Conservation (phyloP, 805 yeast species). For the Candida bentonensis region DNA sequence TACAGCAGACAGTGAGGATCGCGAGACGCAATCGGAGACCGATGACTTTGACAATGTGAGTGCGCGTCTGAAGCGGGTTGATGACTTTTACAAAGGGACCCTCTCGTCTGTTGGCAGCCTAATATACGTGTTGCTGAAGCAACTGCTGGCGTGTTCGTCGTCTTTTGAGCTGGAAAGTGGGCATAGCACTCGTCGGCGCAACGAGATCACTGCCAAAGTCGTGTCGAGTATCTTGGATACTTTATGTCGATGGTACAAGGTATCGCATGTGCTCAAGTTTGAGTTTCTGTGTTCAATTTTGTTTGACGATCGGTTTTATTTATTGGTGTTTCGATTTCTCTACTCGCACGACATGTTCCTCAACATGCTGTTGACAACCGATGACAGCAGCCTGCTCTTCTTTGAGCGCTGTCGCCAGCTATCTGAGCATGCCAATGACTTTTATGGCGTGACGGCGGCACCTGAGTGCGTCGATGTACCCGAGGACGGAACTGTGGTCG, state of each 20-base stretch:
- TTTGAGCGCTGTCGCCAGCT: constrained; percentile 13
- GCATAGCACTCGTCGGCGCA: constrained; percentile 35
- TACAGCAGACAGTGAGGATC: background rate
- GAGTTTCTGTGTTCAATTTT: constrained; percentile 60
- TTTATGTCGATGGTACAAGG: constrained; percentile 48
- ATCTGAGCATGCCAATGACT: constrained; percentile 4
- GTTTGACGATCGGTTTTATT: constrained; percentile 54
- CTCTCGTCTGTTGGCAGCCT: constrained; percentile 49
- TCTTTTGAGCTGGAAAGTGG: constrained; percentile 2
- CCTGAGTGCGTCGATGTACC: constrained; percentile 1
- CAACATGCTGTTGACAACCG: constrained; percentile 11
- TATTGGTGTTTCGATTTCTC: constrained; percentile 23
- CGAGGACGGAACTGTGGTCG: constrained; percentile 6
- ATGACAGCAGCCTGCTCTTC: constrained; percentile 12
- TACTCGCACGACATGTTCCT: constrained; percentile 13
- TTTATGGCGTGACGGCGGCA: constrained; percentile 2
- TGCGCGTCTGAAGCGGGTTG: constrained; percentile 39
- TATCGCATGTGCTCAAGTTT: constrained; percentile 62
- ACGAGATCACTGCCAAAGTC: constrained; percentile 48
- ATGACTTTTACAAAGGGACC: constrained; percentile 38
- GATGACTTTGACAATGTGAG: constrained; percentile 22
- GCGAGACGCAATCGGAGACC: constrained; percentile 1
- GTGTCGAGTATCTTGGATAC: constrained; percentile 35
- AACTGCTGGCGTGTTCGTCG: constrained; percentile 38
- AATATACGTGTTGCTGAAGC: constrained; percentile 47